Percentiles rank a stretch among this genome's conserved stretches.
phyloP scores from a whole-genome alignment of 2,329 filamentous ascomycete species.

The Trematosphaeria pertusa region DNA sequence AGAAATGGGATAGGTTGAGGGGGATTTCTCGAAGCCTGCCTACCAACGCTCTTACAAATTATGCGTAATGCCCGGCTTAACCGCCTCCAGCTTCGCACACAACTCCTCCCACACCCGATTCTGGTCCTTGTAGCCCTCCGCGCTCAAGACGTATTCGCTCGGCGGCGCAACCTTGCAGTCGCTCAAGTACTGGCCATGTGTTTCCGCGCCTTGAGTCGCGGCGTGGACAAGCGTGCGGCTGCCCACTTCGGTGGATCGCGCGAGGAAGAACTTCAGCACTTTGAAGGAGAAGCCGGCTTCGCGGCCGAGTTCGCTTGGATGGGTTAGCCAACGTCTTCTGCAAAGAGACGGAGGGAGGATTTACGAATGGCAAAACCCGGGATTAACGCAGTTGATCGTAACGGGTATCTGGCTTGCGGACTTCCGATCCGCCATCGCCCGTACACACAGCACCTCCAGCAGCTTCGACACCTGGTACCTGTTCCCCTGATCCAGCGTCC shows the following conservation, averaged over 20 bases:
- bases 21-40: slow-evolving; percentile 3
- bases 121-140: slow-evolving; percentile 46
- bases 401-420: slow-evolving; percentile 30
- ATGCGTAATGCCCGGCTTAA: slow-evolving; percentile 38
- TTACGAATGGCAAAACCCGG: slow-evolving; percentile 43
- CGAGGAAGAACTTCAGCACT: slow-evolving; percentile 32
- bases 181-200: slow-evolving; percentile 51
- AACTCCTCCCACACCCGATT: slow-evolving; percentile 51
- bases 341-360: slow-evolving; percentile 2
- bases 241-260: slow-evolving; percentile 50
- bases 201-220: slow-evolving; percentile 42
- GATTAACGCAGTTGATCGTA: slow-evolving; percentile 42
- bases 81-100: slow-evolving; percentile 46
- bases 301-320: slow-evolving; percentile 24
- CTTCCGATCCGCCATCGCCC: slow-evolving; percentile 29
- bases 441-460: slow-evolving; percentile 33
- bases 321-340: slow-evolving; percentile 7
- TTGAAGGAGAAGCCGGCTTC: slow-evolving; percentile 18
- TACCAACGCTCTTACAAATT: slow-evolving; percentile 14
- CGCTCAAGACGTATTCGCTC: slow-evolving; percentile 43
- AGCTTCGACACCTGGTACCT: slow-evolving; percentile 42
- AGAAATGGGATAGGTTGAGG: too few species aligned
- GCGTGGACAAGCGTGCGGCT: slow-evolving; percentile 51
- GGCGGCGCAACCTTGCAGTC: slow-evolving; percentile 40
- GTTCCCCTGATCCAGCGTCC: slow-evolving; percentile 12